phyloP scores from a whole-genome alignment of 2,329 filamentous ascomycete species.

The Cyphellophora attinorum region DNA sequence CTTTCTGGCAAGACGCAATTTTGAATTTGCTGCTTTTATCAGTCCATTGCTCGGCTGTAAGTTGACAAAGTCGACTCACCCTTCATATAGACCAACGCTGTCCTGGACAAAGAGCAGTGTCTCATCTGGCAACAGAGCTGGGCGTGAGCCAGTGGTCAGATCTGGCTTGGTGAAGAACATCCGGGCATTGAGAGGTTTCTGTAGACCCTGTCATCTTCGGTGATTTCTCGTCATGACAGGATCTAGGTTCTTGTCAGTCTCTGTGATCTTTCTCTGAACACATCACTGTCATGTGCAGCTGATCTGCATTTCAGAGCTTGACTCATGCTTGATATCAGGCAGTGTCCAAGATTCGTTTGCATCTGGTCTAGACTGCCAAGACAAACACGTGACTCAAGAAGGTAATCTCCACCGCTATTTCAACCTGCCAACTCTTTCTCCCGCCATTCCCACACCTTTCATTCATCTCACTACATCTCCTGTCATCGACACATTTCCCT shows the following conservation, averaged over 20 bases:
- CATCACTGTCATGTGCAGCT: background rate
- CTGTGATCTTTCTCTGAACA: background rate
- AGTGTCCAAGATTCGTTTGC: too few relatives aligned
- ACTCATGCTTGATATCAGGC: too few relatives aligned
- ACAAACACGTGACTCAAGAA: too few relatives aligned
- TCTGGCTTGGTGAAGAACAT: conserved; percentile 97
- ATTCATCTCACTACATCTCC: too few relatives aligned
- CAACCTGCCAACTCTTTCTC: background rate
- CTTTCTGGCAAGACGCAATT: conserved; percentile 85
- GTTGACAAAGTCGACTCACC: conserved; percentile 50
- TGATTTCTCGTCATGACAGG: background rate
- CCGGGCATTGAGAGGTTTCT: conserved; percentile 6
- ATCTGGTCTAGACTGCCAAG: too few relatives aligned
- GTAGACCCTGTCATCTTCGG: conserved; percentile 1
- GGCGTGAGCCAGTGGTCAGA: conserved; percentile 90
- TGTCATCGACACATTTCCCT: too few relatives aligned
- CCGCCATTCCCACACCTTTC: background rate
- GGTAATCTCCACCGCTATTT: too few relatives aligned
- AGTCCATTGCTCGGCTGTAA: conserved; percentile 2
- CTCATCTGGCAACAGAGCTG: conserved; percentile 86
- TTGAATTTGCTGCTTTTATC: conserved; percentile 99
- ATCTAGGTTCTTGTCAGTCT: background rate
- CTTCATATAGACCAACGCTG: conserved; percentile 94
- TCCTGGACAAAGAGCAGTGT: conserved; percentile 93
- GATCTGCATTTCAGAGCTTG: too few relatives aligned